A percentile compares a stretch with the other conserved stretches of the same genome.
Conservation (phyloP, 2,329 filamentous ascomycete genomes). For the Pseudogymnoascus sp. region DNA sequence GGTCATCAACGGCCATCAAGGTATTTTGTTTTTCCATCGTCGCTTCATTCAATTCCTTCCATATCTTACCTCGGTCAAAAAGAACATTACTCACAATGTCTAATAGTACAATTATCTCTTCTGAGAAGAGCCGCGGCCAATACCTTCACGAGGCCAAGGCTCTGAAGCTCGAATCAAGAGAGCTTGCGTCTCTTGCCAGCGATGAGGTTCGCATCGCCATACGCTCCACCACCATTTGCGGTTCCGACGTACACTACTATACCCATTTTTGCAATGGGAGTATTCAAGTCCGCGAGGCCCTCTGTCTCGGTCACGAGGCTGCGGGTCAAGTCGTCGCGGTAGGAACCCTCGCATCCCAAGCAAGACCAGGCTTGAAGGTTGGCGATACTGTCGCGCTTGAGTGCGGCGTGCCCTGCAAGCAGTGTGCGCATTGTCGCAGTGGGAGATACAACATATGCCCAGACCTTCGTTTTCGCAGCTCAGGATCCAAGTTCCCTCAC, state of each 20-base stretch:
- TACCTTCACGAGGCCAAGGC: slow-evolving; percentile 78
- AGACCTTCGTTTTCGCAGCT: slow-evolving; percentile 44
- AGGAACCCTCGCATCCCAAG: slow-evolving; percentile 9
- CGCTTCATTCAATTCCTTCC: too few species aligned
- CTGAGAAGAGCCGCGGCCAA: slow-evolving; percentile 87
- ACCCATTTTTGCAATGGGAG: not conserved
- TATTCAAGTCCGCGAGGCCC: slow-evolving; percentile 36
- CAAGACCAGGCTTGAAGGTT: slow-evolving; percentile 13
- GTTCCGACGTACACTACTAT: slow-evolving; percentile 38
- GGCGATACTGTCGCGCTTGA: slow-evolving; percentile 24
- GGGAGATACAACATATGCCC: slow-evolving; percentile 57
- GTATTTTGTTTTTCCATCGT: too few species aligned
- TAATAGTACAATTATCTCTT: slow-evolving; percentile 80
- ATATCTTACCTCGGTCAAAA: slow-evolving; percentile 26
- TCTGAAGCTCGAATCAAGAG: slow-evolving; percentile 31
- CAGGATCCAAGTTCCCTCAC: slow-evolving; percentile 28
- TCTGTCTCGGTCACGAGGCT: slow-evolving; percentile 28
- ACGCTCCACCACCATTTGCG: slow-evolving; percentile 88
- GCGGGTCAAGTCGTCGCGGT: slow-evolving; percentile 16
- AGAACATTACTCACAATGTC: slow-evolving; percentile 44
- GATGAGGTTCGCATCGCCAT: slow-evolving; percentile 71
- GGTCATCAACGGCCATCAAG: too few species aligned
- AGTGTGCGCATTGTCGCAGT: slow-evolving; percentile 27
- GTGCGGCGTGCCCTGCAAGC: slow-evolving; percentile 23
- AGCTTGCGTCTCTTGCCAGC: slow-evolving; percentile 27